Conservation (phyloP, 2,329 filamentous ascomycete genomes). For the Venturia carpophila region DNA sequence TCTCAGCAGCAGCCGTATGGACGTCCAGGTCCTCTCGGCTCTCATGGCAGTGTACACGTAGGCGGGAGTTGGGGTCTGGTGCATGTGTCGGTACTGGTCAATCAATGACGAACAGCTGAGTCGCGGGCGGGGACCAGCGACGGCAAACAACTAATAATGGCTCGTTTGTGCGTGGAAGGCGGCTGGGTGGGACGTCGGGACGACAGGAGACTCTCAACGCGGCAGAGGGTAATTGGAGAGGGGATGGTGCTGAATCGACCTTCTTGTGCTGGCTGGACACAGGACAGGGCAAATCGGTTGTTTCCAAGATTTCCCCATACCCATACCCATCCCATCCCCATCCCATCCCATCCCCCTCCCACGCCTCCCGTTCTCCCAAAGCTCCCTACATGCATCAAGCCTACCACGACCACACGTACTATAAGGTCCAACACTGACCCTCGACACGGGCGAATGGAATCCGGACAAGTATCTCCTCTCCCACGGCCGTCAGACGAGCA, state of each 20-base stretch:
- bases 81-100: conserved; percentile 5
- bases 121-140: neutral
- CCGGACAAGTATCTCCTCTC: neutral
- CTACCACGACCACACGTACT: neutral
- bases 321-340: neutral
- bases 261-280: too few relatives aligned
- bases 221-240: conserved; percentile 16
- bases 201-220: neutral
- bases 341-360: neutral
- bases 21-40: neutral
- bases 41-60: conserved; percentile 12
- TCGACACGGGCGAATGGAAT: conserved; percentile 1
- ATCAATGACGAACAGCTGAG: conserved; percentile 11
- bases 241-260: too few relatives aligned
- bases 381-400: neutral
- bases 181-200: neutral
- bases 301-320: conserved; percentile 3
- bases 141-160: conserved; percentile 6
- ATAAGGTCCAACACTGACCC: neutral
- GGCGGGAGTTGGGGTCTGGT: neutral
- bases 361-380: neutral
- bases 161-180: neutral
- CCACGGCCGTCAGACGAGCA: neutral
- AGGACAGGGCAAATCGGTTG: neutral
- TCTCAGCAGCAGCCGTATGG: conserved; percentile 9